Base-by-base conservation (phyloP, 805 yeast species). In the Starmera quercuum region DNA sequence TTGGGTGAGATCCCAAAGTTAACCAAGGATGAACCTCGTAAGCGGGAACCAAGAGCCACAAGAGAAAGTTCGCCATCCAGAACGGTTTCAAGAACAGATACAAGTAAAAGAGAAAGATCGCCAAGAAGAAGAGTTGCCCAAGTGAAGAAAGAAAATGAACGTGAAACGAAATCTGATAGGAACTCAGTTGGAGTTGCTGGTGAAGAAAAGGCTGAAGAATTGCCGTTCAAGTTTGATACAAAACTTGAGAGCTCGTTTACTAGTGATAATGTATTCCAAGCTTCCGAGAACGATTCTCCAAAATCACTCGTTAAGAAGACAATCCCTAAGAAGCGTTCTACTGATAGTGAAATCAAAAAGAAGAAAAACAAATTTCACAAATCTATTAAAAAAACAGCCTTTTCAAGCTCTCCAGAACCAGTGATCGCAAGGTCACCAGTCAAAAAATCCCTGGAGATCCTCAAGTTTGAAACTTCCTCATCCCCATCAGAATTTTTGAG, bases 231-330 rank as follows among this genome's bases (percentile, higher is more conserved):
- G 27, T 35, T 35, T 24, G 39, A 33, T 11, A 15, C 37, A 5
- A 40, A 33, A 10, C 11, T 29, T 11, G 54, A 53, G 9, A 42
- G 47, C 1, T 49, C 56, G 8, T 59, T 63, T 39, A 46, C 60
- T 1, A 44, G 45, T 18, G 63, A 59, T 8, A 61, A 62, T 38
- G 54, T 60, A 4, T 63, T 61, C 42, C 68, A 63, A 38, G 38
- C 52, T 3, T 39, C 51, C 11, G 13, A 12, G 6, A 17, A 19
- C 4, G 26, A 45, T 7, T 46, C 54, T 1, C 47, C 51, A 8
- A 46, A 44, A 8, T 19, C 35, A 19, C 39, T 34, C 10, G 6
- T 17, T 4, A 39, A 35, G 13, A 47, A 45, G 24, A 12, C 29
- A 2, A 46, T 50, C n/a, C 56, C 56, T 23, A 41, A 39, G 22